Evolutionary conservation across 495 filamentous ascomycete species (phyloP), one percentile per base, ranked within the genome.

Genomic region (Barbatosphaeria neglecta): DNA sequence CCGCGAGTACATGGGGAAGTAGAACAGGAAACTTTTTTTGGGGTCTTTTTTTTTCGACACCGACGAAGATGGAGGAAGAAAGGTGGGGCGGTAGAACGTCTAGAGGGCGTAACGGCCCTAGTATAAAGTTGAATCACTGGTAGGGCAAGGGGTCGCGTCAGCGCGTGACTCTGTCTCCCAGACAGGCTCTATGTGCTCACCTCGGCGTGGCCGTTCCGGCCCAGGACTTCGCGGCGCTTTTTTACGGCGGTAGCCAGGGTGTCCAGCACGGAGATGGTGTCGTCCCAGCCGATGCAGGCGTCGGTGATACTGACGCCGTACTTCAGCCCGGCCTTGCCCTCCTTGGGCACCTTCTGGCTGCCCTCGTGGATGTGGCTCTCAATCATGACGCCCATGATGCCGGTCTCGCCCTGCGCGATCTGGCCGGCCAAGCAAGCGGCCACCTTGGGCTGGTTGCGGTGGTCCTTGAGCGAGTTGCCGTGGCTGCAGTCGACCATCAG

Each of bases 401-500:
- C 83, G 0, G 75, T 75, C 68, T 98, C 93, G 28, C 92, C 92
- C 35, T 74, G 71, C 20, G 80, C 76, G 48, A 98, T 82, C 65
- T 97, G 93, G 60, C 88, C 83, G 4, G 84, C 86, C 41, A 98
- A 58, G 3, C 71, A 74, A 33, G 77, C 79, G 4, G 90, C 93
- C 20, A 97, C 92, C 75, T 94, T 95, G 50, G 90, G 89, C 65
- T 98, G 92, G 63, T 97, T 98, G 64, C 79, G 86, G 74, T 97
- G 90, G 66, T 97, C 78, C 76, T 98, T 98, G 55, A 84, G 71
- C 5, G 88, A 95, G 69, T 98, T 99, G 39, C 93, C 81, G 62
- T 99, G 93, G 59, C 86, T 92, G 75, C 93, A 99, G 64, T 99
- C 93, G 6, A 99, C 84, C 93, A 99, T 99, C 50, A 99, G 72